A percentile compares a stretch with the other conserved stretches of the same genome.
phyloP scores from a whole-genome alignment of 495 filamentous ascomycete species.

The Annulohypoxylon nitens region DNA sequence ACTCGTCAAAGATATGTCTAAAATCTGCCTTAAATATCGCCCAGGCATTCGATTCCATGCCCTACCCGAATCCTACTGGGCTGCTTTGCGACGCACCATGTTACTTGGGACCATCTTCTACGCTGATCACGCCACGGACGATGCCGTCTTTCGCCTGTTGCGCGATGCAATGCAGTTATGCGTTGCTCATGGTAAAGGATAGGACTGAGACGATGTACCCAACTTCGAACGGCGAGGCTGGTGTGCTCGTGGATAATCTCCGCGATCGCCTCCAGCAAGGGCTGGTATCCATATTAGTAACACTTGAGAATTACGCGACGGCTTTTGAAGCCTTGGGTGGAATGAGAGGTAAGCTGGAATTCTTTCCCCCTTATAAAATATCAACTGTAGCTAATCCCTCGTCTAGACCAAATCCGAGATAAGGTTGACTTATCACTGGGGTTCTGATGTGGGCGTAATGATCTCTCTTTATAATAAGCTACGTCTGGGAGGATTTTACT shows the following conservation, averaged over 20 bases:
- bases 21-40: slow-evolving; percentile 66
- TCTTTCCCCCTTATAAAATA: neutral
- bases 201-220: slow-evolving; percentile 62
- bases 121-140: slow-evolving; percentile 60
- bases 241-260: slow-evolving; percentile 58
- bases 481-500: neutral
- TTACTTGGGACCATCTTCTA: slow-evolving; percentile 48
- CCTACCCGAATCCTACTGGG: slow-evolving; percentile 61
- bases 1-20: slow-evolving; percentile 68
- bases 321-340: slow-evolving; percentile 73
- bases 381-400: slow-evolving; percentile 12
- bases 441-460: slow-evolving; percentile 24
- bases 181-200: slow-evolving; percentile 69
- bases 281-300: slow-evolving; percentile 62
- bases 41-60: slow-evolving; percentile 64
- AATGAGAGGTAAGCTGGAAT: slow-evolving; percentile 66
- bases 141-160: slow-evolving; percentile 74
- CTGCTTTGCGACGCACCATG: slow-evolving; percentile 49
- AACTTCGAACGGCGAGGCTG: slow-evolving; percentile 49
- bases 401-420: slow-evolving; percentile 50
- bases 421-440: slow-evolving; percentile 50
- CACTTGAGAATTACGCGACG: slow-evolving; percentile 67
- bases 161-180: slow-evolving; percentile 73
- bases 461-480: neutral
- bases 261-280: slow-evolving; percentile 68